A percentile compares a stretch with the other conserved stretches of the same genome.
Evolutionary conservation across 2,329 filamentous ascomycete genomes (phyloP).

Genomic region (Cladorrhinum sp.): DNA sequence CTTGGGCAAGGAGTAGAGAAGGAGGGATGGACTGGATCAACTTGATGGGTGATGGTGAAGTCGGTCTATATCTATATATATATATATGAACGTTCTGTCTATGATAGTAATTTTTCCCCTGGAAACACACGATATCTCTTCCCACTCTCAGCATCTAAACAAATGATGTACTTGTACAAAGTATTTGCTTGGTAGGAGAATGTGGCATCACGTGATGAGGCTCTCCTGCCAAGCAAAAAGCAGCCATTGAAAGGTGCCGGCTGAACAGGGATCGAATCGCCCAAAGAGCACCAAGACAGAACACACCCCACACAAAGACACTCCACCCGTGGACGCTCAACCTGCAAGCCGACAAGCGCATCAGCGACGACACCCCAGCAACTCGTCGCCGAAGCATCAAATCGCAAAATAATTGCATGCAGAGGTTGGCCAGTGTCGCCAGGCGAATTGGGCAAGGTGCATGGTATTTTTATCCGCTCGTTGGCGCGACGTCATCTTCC

Average conservation of each 20-base stretch:
- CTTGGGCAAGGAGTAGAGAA: conserved; percentile 55
- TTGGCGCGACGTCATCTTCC: neutral
- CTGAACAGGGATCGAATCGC: conserved; percentile 19
- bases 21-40: conserved; percentile 4
- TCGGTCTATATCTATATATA: neutral
- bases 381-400: neutral
- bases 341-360: conserved; percentile 9
- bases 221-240: conserved; percentile 15
- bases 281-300: conserved; percentile 9
- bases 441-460: neutral
- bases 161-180: no score
- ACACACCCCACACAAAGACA: conserved; percentile 21
- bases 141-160: no score
- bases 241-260: neutral
- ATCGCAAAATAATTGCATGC: neutral
- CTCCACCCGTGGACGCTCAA: conserved; percentile 10
- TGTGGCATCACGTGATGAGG: conserved; percentile 23
- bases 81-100: conserved; percentile 15
- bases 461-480: neutral
- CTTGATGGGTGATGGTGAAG: conserved; percentile 6
- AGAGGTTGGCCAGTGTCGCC: neutral
- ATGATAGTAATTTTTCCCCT: conserved; percentile 10
- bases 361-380: conserved; percentile 14
- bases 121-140: neutral
- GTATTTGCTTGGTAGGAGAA: neutral